These are phyloP conservation scores for Stenocarpella maydis DNA, from an alignment of 2,329 filamentous ascomycete species.

Conservation along the genomic window DNA sequence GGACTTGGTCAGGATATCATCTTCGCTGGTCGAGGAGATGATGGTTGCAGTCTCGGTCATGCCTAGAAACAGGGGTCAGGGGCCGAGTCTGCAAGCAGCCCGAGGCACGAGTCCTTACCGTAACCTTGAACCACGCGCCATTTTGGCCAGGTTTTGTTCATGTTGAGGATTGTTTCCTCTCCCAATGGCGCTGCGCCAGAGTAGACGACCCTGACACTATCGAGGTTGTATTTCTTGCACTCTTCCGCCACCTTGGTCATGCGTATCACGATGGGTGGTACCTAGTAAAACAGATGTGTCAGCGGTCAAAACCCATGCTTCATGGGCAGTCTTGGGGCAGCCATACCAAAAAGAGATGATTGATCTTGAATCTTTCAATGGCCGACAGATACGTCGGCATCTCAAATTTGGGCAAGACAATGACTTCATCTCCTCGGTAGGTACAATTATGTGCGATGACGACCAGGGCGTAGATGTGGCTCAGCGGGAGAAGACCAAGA, in stretches of 20 bases:
- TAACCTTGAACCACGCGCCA: constrained; percentile 76
- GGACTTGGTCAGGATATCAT: constrained; percentile 75
- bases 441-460: constrained; percentile 71
- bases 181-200: constrained; percentile 83
- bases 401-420: constrained; percentile 79
- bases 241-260: constrained; percentile 71
- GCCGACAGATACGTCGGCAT: constrained; percentile 66
- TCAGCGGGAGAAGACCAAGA: constrained; percentile 79
- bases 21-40: constrained; percentile 64
- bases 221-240: constrained; percentile 74
- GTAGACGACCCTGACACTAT: constrained; percentile 70
- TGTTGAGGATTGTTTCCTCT: constrained; percentile 72
- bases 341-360: constrained; percentile 68
- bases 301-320: not conserved
- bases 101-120: constrained; percentile 53
- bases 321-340: not conserved
- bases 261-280: constrained; percentile 83
- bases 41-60: constrained; percentile 82
- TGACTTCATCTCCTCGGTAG: constrained; percentile 75
- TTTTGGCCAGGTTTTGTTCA: constrained; percentile 66
- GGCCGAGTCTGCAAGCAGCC: too few relatives aligned
- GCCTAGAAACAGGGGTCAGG: constrained; percentile 51
- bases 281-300: constrained; percentile 49
- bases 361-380: constrained; percentile 74
- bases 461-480: constrained; percentile 82